Evolutionary conservation across 345 rosid genomes (phyloP), one percentile per base, ranked within the genome.

Genomic region (Excoecaria agallocha): DNA sequence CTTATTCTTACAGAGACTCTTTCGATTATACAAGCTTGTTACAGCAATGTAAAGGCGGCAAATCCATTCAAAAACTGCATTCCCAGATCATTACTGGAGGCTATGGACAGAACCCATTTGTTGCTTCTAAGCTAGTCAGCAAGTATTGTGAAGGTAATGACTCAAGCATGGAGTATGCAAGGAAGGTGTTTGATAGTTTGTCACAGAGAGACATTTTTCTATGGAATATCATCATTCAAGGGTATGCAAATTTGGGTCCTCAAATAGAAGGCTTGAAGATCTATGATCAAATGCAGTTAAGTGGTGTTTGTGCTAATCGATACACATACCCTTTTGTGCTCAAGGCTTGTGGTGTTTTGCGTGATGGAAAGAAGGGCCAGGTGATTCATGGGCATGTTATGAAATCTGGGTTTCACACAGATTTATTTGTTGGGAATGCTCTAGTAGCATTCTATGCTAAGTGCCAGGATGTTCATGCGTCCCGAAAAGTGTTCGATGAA

Each of bases 181-280:
- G 56, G 56, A 51, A 51, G 56, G 56, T 51, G 56, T 51, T 51
- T 51, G 56, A 51, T 51, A 51, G 56, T 51, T 51, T 51, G 56
- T 51, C 19, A 6, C 6, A 51, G 6, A 51, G 56, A 51, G 56
- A 51, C 2, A 51, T 16, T 15, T 51, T 51, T 12, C 19, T 51
- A 19, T 51, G 56, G 56, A 51, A 51, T 13, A 13, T 13, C 6
- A 51, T 51, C 16, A 51, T 51, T 51, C 56, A 51, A 13, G 56
- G 20, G 4, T 51, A 51, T 51, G 56, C 56, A 16, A 51, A 51
- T 51, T 51, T 51, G 56, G 56, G 56, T 51, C 56, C 56, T 51
- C 56, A 12, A 4, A 51, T 19, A 51, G 56, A 51, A 13, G 56
- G n/a, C 15, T 16, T 51, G 56, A 51, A 5, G 3, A 16, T 51